A percentile compares a stretch with the other conserved stretches of the same genome.
These are phyloP conservation scores for Viola pubescens DNA, from an alignment of 441 rosid genomes.

Conservation along the genomic window DNA sequence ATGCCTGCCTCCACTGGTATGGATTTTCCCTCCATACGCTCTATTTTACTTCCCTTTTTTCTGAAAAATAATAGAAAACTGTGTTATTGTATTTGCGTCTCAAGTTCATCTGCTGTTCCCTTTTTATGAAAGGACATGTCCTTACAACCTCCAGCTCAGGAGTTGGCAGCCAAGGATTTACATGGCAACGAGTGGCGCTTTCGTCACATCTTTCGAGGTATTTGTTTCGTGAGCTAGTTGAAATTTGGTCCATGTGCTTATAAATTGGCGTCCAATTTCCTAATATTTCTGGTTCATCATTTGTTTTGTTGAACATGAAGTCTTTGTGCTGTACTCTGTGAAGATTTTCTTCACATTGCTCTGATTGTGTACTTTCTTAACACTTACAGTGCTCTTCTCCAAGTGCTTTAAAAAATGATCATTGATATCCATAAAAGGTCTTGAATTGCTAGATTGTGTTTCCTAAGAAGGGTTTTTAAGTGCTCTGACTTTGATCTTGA, in stretches of 20 bases:
- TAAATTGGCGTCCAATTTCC: no score
- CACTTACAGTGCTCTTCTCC: no score
- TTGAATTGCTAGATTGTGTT: background rate
- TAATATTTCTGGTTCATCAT: no score
- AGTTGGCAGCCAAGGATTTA: slow-evolving; percentile 83
- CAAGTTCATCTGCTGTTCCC: background rate
- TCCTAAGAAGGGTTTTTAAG: no score
- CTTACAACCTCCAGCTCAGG: slow-evolving; percentile 85
- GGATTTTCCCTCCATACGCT: background rate
- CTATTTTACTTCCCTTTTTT: background rate
- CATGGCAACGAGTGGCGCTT: slow-evolving; percentile 95
- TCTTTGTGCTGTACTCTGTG: no score
- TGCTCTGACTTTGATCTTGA: no score
- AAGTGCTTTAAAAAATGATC: no score
- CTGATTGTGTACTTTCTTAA: no score
- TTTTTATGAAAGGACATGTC: slow-evolving; percentile 62
- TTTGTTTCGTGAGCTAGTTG: slow-evolving; percentile 4
- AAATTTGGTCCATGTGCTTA: slow-evolving; percentile 2
- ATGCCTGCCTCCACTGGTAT: slow-evolving; percentile 80
- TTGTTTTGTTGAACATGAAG: no score
- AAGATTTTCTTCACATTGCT: no score
- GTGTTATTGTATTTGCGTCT: background rate
- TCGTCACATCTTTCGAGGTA: slow-evolving; percentile 93
- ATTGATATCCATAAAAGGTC: background rate
- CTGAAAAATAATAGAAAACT: no score